These are phyloP conservation scores for Candida sojae DNA, from an alignment of 1,139 yeast genomes.

Conservation along the genomic window DNA sequence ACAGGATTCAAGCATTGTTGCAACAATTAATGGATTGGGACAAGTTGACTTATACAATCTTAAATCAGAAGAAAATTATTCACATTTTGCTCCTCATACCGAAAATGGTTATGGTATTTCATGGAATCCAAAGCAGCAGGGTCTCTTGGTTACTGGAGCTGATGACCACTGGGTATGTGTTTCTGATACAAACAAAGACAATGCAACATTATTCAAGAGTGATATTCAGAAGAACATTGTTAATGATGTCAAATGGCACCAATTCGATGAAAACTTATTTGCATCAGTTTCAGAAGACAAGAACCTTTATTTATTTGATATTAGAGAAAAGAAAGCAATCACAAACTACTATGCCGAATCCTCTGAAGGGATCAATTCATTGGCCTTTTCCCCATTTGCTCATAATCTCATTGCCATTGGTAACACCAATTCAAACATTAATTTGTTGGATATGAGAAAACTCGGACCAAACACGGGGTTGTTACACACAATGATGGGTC, in stretches of 20 bases:
- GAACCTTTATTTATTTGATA: slow-evolving; percentile 44
- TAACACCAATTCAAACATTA: slow-evolving; percentile 66
- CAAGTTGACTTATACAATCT: slow-evolving; percentile 66
- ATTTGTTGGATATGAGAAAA: slow-evolving; percentile 60
- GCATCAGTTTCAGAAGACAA: slow-evolving; percentile 76
- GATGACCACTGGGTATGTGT: slow-evolving; percentile 65
- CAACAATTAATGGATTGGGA: slow-evolving; percentile 80
- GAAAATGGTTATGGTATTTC: slow-evolving; percentile 74
- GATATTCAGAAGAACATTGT: slow-evolving; percentile 55
- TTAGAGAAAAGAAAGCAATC: slow-evolving; percentile 31
- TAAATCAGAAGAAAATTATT: slow-evolving; percentile 22
- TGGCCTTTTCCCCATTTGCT: slow-evolving; percentile 66
- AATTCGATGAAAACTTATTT: slow-evolving; percentile 47
- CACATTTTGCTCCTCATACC: slow-evolving; percentile 53
- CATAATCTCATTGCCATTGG: slow-evolving; percentile 64
- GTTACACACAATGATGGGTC: slow-evolving; percentile 77
- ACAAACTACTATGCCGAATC: slow-evolving; percentile 31
- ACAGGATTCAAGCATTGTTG: slow-evolving; percentile 62
- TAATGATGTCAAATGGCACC: slow-evolving; percentile 76
- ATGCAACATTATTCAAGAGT: slow-evolving; percentile 9
- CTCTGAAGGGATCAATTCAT: slow-evolving; percentile 55
- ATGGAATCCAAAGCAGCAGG: slow-evolving; percentile 55
- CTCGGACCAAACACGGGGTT: slow-evolving; percentile 27
- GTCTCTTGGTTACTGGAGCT: slow-evolving; percentile 57
- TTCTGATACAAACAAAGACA: slow-evolving; percentile 16